Percentiles rank a stretch among this genome's conserved stretches.
These are phyloP conservation scores for Trichoderma endophyticum DNA, from an alignment of 2,329 filamentous ascomycete species.

Conservation along the genomic window DNA sequence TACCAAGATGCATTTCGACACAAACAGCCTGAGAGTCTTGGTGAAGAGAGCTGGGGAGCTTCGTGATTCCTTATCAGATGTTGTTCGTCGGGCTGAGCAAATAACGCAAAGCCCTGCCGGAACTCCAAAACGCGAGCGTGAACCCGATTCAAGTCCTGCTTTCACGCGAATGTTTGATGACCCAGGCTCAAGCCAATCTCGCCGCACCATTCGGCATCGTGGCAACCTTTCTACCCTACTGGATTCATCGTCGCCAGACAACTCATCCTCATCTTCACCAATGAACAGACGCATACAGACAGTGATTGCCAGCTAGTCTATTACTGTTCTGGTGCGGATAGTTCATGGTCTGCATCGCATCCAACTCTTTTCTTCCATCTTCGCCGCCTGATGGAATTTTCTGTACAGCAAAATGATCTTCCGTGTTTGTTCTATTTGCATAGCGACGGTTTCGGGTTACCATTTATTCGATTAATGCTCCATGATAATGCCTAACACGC, in stretches of 20 bases:
- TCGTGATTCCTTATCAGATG: constrained; percentile 56
- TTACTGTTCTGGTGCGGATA: background rate
- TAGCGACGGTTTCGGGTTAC: constrained; percentile 34
- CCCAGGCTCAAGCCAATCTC: constrained; percentile 54
- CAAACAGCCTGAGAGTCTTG: constrained; percentile 64
- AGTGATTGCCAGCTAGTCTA: constrained; percentile 57
- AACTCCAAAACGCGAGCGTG: constrained; percentile 46
- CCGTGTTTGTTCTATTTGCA: constrained; percentile 34
- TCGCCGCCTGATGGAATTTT: constrained; percentile 2
- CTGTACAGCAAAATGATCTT: constrained; percentile 29
- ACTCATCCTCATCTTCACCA: constrained; percentile 51
- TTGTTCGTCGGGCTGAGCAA: constrained; percentile 58
- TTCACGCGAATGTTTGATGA: constrained; percentile 66
- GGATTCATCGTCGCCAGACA: constrained; percentile 48
- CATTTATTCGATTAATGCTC: constrained; percentile 23
- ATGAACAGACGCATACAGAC: constrained; percentile 57
- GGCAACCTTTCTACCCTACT: constrained; percentile 51
- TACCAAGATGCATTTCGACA: constrained; percentile 62
- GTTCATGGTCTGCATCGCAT: background rate
- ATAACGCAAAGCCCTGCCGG: constrained; percentile 54
- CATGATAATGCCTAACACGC: constrained; percentile 7
- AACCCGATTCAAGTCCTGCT: constrained; percentile 59
- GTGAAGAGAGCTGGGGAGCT: constrained; percentile 61
- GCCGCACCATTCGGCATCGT: constrained; percentile 49
- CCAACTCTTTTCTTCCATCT: background rate